A percentile compares a stretch with the other conserved stretches of the same genome.
Conservation (phyloP, 2,329 filamentous ascomycete species). For the Epichloe sibirici region DNA sequence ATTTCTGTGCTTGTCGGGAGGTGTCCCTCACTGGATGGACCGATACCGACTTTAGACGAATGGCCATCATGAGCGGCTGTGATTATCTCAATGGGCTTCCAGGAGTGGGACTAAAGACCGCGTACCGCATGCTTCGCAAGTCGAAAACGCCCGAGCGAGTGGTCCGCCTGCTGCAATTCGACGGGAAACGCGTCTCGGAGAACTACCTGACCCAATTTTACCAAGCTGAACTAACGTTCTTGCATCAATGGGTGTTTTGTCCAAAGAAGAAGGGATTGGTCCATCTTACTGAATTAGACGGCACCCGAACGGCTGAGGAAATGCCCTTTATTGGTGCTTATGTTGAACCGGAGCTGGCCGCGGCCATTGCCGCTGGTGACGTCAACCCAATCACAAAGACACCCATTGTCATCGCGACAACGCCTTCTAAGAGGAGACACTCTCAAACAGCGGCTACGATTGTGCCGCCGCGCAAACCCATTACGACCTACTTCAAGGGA, state of each 20-base stretch:
- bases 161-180: slow-evolving; percentile 73
- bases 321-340: slow-evolving; percentile 73
- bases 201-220: slow-evolving; percentile 73
- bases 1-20: slow-evolving; percentile 82
- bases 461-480: slow-evolving; percentile 32
- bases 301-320: slow-evolving; percentile 50
- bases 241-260: slow-evolving; percentile 92
- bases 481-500: slow-evolving; percentile 41
- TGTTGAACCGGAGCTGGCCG: slow-evolving; percentile 57
- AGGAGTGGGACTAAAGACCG: slow-evolving; percentile 84
- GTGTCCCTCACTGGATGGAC: slow-evolving; percentile 86
- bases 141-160: slow-evolving; percentile 78
- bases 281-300: slow-evolving; percentile 56
- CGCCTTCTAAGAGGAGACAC: slow-evolving; percentile 30
- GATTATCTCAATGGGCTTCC: slow-evolving; percentile 85
- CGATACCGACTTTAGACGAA: slow-evolving; percentile 78
- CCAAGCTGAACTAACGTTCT: slow-evolving; percentile 82
- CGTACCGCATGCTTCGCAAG: slow-evolving; percentile 80
- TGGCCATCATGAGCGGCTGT: slow-evolving; percentile 94
- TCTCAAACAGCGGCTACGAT: slow-evolving; percentile 20
- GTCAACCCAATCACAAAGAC: slow-evolving; percentile 83
- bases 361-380: slow-evolving; percentile 66
- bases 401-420: slow-evolving; percentile 32
- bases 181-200: slow-evolving; percentile 73
- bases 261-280: slow-evolving; percentile 59